These are phyloP conservation scores for Vanderwaltozyma yarrowii DNA, from an alignment of 805 yeast genomes.

Conservation along the genomic window DNA sequence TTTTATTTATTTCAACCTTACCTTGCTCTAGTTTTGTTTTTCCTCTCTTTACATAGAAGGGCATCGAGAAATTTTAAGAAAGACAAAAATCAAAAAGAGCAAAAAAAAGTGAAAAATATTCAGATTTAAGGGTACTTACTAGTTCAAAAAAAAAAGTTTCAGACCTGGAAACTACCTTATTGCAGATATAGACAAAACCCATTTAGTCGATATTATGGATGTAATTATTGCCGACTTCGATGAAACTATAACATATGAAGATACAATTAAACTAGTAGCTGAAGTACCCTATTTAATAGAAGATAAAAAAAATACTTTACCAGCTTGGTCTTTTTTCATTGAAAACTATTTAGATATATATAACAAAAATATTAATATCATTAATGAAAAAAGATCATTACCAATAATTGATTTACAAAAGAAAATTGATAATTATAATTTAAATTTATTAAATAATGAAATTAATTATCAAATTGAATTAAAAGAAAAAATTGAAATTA, in stretches of 20 bases:
- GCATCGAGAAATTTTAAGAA: too few species aligned
- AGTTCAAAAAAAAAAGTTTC: too few species aligned
- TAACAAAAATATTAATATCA: not conserved
- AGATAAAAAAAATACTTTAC: conserved; percentile 6
- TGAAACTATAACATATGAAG: conserved; percentile 24
- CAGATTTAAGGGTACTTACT: too few species aligned
- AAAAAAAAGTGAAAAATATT: too few species aligned
- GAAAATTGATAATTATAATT: not conserved
- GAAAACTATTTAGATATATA: conserved; percentile 9
- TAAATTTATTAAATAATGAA: not conserved
- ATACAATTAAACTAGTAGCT: conserved; percentile 20
- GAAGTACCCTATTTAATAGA: conserved; percentile 15
- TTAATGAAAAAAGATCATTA: conserved; percentile 3
- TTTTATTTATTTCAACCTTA: too few species aligned
- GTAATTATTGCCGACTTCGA: conserved; percentile 24
- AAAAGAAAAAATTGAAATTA: conserved; percentile 12
- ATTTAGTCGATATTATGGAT: too few species aligned
- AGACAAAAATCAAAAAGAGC: too few species aligned
- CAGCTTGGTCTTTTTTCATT: conserved; percentile 21
- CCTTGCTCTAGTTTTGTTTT: too few species aligned
- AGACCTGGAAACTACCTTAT: too few species aligned
- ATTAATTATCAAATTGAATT: conserved; percentile 2
- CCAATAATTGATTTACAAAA: conserved; percentile 6
- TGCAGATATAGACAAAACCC: too few species aligned
- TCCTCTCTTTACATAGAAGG: too few species aligned